Evolutionary conservation across 2,329 filamentous ascomycete genomes (phyloP), one percentile per base, ranked within the genome.

Genomic region (Ophiocordyceps unilateralis): DNA sequence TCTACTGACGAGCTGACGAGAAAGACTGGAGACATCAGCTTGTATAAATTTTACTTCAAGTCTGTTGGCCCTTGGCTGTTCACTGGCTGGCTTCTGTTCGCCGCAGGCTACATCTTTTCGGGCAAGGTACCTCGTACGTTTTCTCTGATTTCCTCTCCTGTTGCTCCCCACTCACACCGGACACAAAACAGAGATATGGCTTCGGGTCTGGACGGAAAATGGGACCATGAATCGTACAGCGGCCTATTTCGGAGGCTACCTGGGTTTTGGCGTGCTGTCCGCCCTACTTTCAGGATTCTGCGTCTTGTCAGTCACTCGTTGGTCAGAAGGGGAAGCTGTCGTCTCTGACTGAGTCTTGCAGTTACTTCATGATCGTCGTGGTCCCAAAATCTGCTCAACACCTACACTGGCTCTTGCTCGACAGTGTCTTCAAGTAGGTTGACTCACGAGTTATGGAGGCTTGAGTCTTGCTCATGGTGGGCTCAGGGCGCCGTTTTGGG

Each of bases 21-120:
- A 32, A 12, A 42, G 17, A 39, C 22, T 15, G 45, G 45, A 40
- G 45, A 46, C 24, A n/a, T 44, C 22, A 37, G 36, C 9, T 36
- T 46, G 12, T 44, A 46, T 37, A 21, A 21, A 4, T 46, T 46
- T 21, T 46, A 46, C 17, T 24, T 46, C n/a, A 11, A 39, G 20
- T 46, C 45, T 5, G 21, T 37, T 10, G 45, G 45, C 7, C 32
- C 24, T 14, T 26, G 20, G 11, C 15, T 42, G 20, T 42, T 42
- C 21, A 28, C 19, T 11, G 19, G 38, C 22, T 46, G 45, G 45
- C 22, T 46, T 2, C 5, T 44, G 14, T 23, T 40, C 6, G 45
- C 36, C 24, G 43, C 43, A 22, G 32, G 23, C 11, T 40, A 40
- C 22, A 42, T 42, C 21, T 23, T 41, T 20, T 40, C 40, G 10